Conservation (phyloP, 1,284 basidiomycete species). For the Puccinia novopanici region DNA sequence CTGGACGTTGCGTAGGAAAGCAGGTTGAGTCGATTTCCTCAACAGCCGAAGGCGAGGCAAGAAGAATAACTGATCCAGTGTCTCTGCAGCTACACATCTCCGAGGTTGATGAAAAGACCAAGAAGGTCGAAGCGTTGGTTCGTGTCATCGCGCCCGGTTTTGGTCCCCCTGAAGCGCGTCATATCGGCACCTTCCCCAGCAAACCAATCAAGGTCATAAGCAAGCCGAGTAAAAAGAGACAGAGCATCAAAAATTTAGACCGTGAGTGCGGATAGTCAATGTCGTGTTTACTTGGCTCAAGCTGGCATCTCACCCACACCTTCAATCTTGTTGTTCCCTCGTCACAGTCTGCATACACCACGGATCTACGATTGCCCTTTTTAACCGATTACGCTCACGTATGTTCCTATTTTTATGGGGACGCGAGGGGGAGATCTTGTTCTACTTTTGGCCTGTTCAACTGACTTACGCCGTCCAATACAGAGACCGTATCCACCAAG, state of each 20-base stretch:
- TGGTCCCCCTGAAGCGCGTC: slow-evolving; percentile 67
- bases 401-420: slow-evolving; percentile 68
- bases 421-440: too few relatives aligned
- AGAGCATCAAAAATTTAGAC: slow-evolving; percentile 87
- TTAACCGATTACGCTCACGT: slow-evolving; percentile 89
- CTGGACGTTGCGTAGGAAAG: slow-evolving; percentile 44
- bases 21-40: slow-evolving; percentile 23
- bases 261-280: slow-evolving; percentile 65
- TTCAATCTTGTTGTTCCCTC: slow-evolving; percentile 25
- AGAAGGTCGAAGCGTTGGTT: slow-evolving; percentile 84
- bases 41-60: not conserved
- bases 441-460: not conserved
- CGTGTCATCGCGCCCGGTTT: slow-evolving; percentile 82
- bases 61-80: not conserved
- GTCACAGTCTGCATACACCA: slow-evolving; percentile 71
- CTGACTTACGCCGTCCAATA: not conserved
- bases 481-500: slow-evolving; percentile 67
- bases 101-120: slow-evolving; percentile 75
- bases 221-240: slow-evolving; percentile 75
- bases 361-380: slow-evolving; percentile 89
- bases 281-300: slow-evolving; percentile 12
- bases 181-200: slow-evolving; percentile 82
- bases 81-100: slow-evolving; percentile 58
- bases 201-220: slow-evolving; percentile 91
- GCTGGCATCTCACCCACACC: not conserved